Evolutionary conservation across 306 rosid species (phyloP), one percentile per base, ranked within the genome.

Genomic region (Lathyrus oleraceus): DNA sequence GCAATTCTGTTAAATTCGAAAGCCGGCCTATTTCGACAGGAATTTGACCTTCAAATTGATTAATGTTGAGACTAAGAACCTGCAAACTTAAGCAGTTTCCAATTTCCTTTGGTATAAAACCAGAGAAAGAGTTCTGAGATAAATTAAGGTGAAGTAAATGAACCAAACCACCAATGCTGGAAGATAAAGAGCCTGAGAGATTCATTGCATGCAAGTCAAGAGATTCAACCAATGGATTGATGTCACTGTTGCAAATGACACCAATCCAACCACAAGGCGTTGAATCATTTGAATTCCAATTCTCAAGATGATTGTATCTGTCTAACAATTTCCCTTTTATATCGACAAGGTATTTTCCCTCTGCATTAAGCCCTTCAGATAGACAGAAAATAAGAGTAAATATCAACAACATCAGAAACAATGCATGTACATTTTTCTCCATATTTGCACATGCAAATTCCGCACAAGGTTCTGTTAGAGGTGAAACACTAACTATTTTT

Each of bases 241-340:
- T 61, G 67, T 67, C 85, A 10, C 32, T 35, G 72, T 88, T 76
- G 81, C 97, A 90, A 32, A 53, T 58, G 12, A 91, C 86, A 52
- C 92, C 95, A 12, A 47, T 56, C 95, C 97, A 91, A 39, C 69
- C 49, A 47, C 97, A 88, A 0, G 97, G 97, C 17, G 88, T 86
- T 38, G 60, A 71, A 78, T 91, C 95, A 57, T 57, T 38, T 21
- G 83, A 44, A 44, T 81, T 84, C 95, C 95, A 90, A 28, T 80
- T 88, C 16, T 52, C 28, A 62, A 90, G 72, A 58, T 9, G 14
- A 65, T 76, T 63, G 32, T n/a, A 19, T 5, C 45, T 73, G 71
- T 91, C 89, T 28, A 4, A 5, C 19, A 91, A 61, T 65, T 45
- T 69, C 4, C 17, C 57, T 68, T 88, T 91, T 48, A 88, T 61